Evolutionary conservation across 2,329 filamentous ascomycete species (phyloP).

Genomic region (Fusarium sp.): DNA sequence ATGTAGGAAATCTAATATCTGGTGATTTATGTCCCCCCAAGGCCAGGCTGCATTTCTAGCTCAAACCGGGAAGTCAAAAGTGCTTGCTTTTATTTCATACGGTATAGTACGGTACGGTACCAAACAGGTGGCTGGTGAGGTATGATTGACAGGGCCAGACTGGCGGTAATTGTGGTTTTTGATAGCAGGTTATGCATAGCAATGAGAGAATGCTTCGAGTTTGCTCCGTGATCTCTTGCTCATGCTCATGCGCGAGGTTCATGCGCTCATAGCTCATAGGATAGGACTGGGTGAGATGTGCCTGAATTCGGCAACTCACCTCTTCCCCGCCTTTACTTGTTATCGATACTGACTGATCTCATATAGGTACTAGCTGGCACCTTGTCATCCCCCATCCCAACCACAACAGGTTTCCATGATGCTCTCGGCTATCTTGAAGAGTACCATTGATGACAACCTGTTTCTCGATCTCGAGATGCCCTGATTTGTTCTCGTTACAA

Average conservation of each 20-base stretch:
- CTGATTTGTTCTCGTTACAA: conserved; percentile 11
- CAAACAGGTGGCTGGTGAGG: neutral
- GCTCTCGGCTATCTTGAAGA: conserved; percentile 5
- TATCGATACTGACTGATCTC: neutral
- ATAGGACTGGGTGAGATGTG: neutral
- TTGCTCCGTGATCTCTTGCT: neutral
- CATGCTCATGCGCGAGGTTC: neutral
- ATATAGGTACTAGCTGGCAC: neutral
- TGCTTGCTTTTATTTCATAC: no score
- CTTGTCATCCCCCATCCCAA: neutral
- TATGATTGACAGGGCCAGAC: neutral
- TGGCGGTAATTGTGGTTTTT: neutral
- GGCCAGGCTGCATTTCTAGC: conserved; percentile 23
- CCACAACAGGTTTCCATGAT: conserved; percentile 7
- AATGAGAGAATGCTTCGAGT: neutral
- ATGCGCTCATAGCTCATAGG: no score
- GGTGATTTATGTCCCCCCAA: no score
- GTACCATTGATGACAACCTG: neutral
- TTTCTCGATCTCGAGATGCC: neutral
- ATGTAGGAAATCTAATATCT: no score
- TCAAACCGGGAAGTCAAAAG: neutral
- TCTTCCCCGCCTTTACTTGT: neutral
- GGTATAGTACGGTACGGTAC: no score
- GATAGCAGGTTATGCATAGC: neutral
- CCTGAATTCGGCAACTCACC: neutral